Conservation (phyloP, 495 filamentous ascomycete species). For the Elasticomyces elasticus region DNA sequence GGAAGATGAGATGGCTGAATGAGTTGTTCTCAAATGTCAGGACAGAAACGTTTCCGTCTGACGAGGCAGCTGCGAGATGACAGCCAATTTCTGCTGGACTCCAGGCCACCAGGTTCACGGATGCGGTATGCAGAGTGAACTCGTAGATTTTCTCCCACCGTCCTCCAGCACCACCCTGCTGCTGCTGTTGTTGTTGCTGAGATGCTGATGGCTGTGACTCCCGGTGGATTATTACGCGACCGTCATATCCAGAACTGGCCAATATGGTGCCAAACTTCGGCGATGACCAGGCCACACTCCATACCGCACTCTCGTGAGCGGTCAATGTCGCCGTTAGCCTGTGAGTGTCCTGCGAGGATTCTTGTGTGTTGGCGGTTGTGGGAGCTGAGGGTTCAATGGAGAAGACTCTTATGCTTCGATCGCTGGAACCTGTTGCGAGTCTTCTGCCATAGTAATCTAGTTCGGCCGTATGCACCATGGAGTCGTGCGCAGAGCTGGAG, state of each 20-base stretch:
- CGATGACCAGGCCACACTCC: constrained; percentile 53
- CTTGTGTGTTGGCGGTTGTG: not conserved
- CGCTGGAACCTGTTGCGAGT: constrained; percentile 93
- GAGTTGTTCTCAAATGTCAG: constrained; percentile 92
- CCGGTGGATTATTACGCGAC: constrained; percentile 96
- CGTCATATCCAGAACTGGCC: constrained; percentile 87
- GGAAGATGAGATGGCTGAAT: constrained; percentile 77
- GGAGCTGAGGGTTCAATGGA: constrained; percentile 59
- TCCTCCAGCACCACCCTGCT: too few species aligned
- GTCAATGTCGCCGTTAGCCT: constrained; percentile 50
- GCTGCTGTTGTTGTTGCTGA: too few species aligned
- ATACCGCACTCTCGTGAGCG: constrained; percentile 25
- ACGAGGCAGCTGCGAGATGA: constrained; percentile 85
- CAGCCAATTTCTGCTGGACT: constrained; percentile 93
- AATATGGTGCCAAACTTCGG: constrained; percentile 98
- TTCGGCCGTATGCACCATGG: constrained; percentile 99
- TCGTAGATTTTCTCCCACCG: constrained; percentile 68
- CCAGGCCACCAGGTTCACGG: constrained; percentile 93
- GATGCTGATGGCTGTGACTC: too few species aligned
- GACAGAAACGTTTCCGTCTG: constrained; percentile 84
- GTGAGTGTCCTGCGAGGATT: constrained; percentile 54
- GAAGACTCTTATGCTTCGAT: constrained; percentile 98
- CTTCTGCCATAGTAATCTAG: constrained; percentile 97
- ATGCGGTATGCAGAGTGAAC: constrained; percentile 82
- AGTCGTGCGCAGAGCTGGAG: constrained; percentile 89